Base-by-base conservation (phyloP, 2,329 filamentous ascomycete species). In the Sclerotinia nivalis region DNA sequence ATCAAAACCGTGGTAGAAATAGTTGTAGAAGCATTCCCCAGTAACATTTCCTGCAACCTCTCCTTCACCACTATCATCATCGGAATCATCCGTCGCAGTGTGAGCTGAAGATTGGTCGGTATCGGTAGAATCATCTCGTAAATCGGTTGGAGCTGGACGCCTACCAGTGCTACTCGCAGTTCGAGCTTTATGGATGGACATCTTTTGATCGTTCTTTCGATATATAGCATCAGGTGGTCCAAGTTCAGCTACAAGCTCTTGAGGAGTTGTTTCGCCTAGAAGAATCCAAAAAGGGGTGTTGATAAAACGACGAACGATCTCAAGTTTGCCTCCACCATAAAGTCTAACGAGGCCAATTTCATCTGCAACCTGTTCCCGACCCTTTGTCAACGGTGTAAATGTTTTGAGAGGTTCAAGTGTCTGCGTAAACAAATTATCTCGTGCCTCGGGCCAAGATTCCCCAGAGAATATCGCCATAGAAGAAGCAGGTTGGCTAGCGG, bases 191-290 rank as follows among this genome's bases (percentile, higher is more conserved):
- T 97, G 94, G 66, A 97, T 96, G 18, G 93, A 91, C 82, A 97
- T 91, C 62, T 93, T 88, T 78, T 93, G 90, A 78, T 97, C 93
- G 76, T 91, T 93, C 81, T 97, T 97, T 72, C 92, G 88, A 80
- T 97, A 97, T 58, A 97, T 96, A 28, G 94, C 93, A 79, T 97
- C 95, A 1, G 96, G 96, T 7, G 96, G 93, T 0, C 96, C 96
- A 10, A 99, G 86, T 77, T 97, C 94, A 70, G 92, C 91, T 28
- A 98, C 88, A 2, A 99, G 83, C 74, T 98, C 93, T 81, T 99
- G 96, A 0, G 93, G 92, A 1, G 93, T 96, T 0, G 95, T 98
- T 77, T 96, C 89, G 59, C 93, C 93, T 0, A 99, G 83, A 3
- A 84, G 84, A 68, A 99, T 90, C 82, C 87, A 89, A 70, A 93